Percentiles rank a stretch among this genome's conserved stretches.
Conservation (phyloP, 768 basidiomycete species). For the Naganishia antarctica region DNA sequence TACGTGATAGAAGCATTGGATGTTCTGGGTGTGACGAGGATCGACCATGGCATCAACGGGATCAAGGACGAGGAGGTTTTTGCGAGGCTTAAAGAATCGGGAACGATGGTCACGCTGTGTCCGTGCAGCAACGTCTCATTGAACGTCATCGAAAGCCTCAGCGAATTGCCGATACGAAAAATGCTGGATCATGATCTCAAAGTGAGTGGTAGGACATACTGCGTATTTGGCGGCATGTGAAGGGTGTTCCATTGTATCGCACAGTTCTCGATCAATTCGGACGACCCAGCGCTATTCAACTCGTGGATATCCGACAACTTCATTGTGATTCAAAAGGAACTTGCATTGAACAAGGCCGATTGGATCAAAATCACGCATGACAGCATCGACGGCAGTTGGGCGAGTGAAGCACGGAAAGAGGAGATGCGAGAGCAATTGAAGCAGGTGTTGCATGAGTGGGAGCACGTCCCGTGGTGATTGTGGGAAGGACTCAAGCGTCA, state of each 20-base stretch:
- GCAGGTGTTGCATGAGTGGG: conserved; percentile 26
- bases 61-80: conserved; percentile 32
- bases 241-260: not conserved
- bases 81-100: conserved; percentile 25
- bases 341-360: conserved; percentile 26
- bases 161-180: conserved; percentile 31
- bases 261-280: conserved; percentile 35
- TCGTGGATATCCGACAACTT: conserved; percentile 35
- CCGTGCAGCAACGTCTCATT: conserved; percentile 34
- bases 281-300: conserved; percentile 36
- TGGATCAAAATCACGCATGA: conserved; percentile 32
- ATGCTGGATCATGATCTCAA: conserved; percentile 32
- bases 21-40: conserved; percentile 29
- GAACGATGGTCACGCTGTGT: conserved; percentile 33
- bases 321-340: conserved; percentile 31
- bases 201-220: not conserved
- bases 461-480: conserved; percentile 12
- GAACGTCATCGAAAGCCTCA: conserved; percentile 26
- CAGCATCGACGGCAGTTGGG: conserved; percentile 34
- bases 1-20: conserved; percentile 28
- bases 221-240: not conserved
- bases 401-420: conserved; percentile 27
- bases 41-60: conserved; percentile 35
- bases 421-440: conserved; percentile 27
- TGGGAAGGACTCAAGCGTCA: too few species aligned